These are phyloP conservation scores for Mycena chlorophos DNA, from an alignment of 768 basidiomycete species.

Conservation along the genomic window DNA sequence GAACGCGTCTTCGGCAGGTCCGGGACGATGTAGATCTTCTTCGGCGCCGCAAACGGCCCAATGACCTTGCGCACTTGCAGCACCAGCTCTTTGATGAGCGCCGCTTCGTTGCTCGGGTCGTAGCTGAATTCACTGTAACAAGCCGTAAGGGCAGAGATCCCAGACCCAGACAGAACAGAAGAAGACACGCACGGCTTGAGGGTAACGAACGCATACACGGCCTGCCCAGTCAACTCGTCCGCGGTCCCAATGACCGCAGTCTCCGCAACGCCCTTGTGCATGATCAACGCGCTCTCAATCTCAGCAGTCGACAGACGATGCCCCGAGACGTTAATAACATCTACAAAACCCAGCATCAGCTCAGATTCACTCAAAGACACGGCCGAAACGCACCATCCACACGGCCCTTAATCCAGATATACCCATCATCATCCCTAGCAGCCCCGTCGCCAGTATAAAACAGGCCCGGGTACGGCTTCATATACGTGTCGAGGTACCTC, in stretches of 20 bases:
- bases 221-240: slow-evolving; percentile 90
- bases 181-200: slow-evolving; percentile 80
- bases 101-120: slow-evolving; percentile 66
- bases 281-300: slow-evolving; percentile 94
- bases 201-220: slow-evolving; percentile 92
- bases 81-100: slow-evolving; percentile 81
- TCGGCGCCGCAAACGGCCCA: slow-evolving; percentile 96
- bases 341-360: slow-evolving; percentile 34
- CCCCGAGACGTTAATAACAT: slow-evolving; percentile 98
- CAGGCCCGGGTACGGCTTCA: slow-evolving; percentile 81
- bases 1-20: slow-evolving; percentile 95
- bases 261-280: slow-evolving; percentile 94
- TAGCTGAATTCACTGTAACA: slow-evolving; percentile 73
- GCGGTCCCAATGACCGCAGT: slow-evolving; percentile 84
- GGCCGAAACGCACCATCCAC: slow-evolving; percentile 67
- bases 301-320: slow-evolving; percentile 97
- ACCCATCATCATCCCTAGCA: slow-evolving; percentile 89
- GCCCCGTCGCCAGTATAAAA: slow-evolving; percentile 99
- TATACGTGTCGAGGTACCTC: slow-evolving; percentile 59
- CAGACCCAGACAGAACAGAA: not conserved
- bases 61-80: slow-evolving; percentile 97
- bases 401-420: slow-evolving; percentile 98
- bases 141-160: not conserved
- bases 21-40: slow-evolving; percentile 79
- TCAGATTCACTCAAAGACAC: slow-evolving; percentile 8